Base-by-base conservation (phyloP, 2,329 filamentous ascomycete genomes). In the Ophiosphaerella narmari region DNA sequence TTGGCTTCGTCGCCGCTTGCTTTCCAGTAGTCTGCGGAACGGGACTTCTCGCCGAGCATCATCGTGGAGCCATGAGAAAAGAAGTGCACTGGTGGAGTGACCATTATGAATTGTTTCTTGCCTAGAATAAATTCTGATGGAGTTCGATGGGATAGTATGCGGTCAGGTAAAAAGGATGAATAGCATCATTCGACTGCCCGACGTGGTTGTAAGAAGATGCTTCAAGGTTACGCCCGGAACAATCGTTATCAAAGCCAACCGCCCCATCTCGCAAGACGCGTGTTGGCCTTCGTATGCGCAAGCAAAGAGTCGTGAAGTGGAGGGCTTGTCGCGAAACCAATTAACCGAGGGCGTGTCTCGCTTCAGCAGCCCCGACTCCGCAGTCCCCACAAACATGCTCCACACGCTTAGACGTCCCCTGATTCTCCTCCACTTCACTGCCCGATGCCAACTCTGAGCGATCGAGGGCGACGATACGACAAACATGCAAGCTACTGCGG, bases 51-150 rank as follows among this genome's bases (percentile, higher is more conserved):
- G 32, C 85, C 86, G 12, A 88, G 73, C 86, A 88, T 88, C 84
- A 87, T 87, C 34, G 85, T 88, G 12, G 84, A 86, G 63, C 86
- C 86, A 79, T 88, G 86, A 2, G 85, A 86, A 71, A 88, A 88
- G 72, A 87, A 83, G 65, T 86, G 82, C 0, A 87, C 83, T 1
- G 84, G 85, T 5, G 83, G 80, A 31, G 71, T 41, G 9, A 51
- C 40, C 64, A 70, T 70, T 5, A 12, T 50, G 39, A 35, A 37
- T 38, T 11, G 32, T 11, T 31, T 34, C 23, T 33, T 29, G 4
- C 6, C 9, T 35, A 6, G 5, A 43, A 8, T 13, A 33, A 33
- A 21, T 34, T 34, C 26, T 21, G 18, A 21, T 21, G 18, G 18
- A 21, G 4, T 21, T 21, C 18, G 18, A 21, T 21, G 18, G 18